A percentile compares a stretch with the other conserved stretches of the same genome.
Evolutionary conservation across 108 stramenopile species (phyloP).

Genomic region (Fragilaria crotonensis): DNA sequence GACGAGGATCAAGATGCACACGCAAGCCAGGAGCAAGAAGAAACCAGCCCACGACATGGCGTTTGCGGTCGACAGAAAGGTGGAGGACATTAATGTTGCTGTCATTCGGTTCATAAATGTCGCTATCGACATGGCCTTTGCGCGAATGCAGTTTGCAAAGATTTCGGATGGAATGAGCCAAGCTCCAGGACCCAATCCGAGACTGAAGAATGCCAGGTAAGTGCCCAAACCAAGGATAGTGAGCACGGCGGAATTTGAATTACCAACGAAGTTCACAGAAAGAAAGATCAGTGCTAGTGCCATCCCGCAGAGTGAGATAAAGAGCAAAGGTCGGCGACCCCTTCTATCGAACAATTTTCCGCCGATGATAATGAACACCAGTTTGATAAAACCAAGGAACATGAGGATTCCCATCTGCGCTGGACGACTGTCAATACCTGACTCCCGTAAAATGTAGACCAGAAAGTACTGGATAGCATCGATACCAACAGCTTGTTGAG

Average conservation of each 20-base stretch:
- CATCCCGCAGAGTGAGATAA: constrained; percentile 54
- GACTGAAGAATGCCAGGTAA: constrained; percentile 74
- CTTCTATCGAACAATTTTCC: constrained; percentile 56
- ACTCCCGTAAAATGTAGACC: constrained; percentile 51
- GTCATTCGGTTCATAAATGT: constrained; percentile 77
- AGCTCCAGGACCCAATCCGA: constrained; percentile 80
- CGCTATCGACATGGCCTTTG: constrained; percentile 84
- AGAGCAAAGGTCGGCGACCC: constrained; percentile 65
- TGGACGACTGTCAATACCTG: constrained; percentile 42
- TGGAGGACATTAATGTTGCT: constrained; percentile 71
- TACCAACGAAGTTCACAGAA: constrained; percentile 28
- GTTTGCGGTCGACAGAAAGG: constrained; percentile 65
- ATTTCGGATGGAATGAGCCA: constrained; percentile 87
- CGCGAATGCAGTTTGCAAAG: constrained; percentile 73
- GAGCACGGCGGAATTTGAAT: not conserved
- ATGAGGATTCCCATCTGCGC: constrained; percentile 47
- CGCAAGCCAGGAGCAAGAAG: constrained; percentile 51
- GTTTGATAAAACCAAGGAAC: constrained; percentile 57
- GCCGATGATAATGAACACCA: constrained; percentile 51
- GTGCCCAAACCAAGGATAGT: constrained; percentile 30
- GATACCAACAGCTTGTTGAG: constrained; percentile 82
- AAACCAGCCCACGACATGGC: constrained; percentile 64
- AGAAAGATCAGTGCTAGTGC: constrained; percentile 35
- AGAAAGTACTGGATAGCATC: constrained; percentile 87
- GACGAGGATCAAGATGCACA: constrained; percentile 41